Conservation (phyloP, 2,329 filamentous ascomycete species). For the Fusarium agapanthi region DNA sequence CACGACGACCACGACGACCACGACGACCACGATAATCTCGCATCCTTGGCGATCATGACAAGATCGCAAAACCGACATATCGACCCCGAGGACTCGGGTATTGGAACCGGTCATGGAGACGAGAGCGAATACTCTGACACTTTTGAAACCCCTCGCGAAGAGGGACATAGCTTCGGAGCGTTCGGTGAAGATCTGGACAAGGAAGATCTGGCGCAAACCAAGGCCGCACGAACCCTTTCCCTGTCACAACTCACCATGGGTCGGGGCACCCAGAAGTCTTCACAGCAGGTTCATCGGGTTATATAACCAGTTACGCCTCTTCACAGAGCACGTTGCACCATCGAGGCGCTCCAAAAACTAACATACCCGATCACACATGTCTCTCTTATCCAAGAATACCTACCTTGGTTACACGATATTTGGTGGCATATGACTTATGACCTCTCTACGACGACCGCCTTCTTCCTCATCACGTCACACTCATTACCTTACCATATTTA, state of each 20-base stretch:
- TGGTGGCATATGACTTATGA: slow-evolving; percentile 31
- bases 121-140: slow-evolving; percentile 57
- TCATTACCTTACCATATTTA: slow-evolving; percentile 16
- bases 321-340: background rate
- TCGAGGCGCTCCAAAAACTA: background rate
- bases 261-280: slow-evolving; percentile 28
- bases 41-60: slow-evolving; percentile 23
- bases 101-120: slow-evolving; percentile 49
- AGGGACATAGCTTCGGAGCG: slow-evolving; percentile 51
- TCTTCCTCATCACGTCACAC: slow-evolving; percentile 12
- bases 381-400: background rate
- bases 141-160: slow-evolving; percentile 63
- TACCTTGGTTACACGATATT: slow-evolving; percentile 16
- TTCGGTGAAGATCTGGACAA: slow-evolving; percentile 56
- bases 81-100: slow-evolving; percentile 49
- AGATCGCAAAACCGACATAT: slow-evolving; percentile 27
- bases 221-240: slow-evolving; percentile 70
- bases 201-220: slow-evolving; percentile 54
- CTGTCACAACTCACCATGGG: slow-evolving; percentile 66
- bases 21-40: slow-evolving; percentile 51
- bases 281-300: slow-evolving; percentile 38
- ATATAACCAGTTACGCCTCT: slow-evolving; percentile 27
- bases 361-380: background rate
- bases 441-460: slow-evolving; percentile 16
- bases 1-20: slow-evolving; percentile 56